These are phyloP conservation scores for Radiomyces spectabilis DNA, from an alignment of 192 early-diverging fungal genomes.

Conservation along the genomic window DNA sequence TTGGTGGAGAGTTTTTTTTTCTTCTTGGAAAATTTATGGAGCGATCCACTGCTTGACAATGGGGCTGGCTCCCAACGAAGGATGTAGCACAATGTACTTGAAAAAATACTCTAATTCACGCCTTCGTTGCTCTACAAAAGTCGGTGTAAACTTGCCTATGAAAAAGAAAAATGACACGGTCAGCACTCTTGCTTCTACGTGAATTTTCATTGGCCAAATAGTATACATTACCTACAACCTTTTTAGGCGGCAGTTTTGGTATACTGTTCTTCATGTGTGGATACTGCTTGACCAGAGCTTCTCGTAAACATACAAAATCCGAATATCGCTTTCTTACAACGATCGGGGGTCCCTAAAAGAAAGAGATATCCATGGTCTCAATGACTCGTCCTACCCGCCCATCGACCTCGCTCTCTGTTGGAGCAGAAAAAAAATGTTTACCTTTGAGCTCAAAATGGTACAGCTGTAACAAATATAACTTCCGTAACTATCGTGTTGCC, in stretches of 20 bases:
- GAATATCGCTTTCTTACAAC: conserved; percentile 38
- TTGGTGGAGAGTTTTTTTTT: no score
- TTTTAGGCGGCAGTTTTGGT: conserved; percentile 44
- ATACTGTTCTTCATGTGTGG: conserved; percentile 30
- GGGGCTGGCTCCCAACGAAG: conserved; percentile 31
- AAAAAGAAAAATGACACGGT: no score
- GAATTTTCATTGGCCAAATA: not conserved
- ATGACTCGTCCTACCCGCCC: not conserved
- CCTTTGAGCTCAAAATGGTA: conserved; percentile 30
- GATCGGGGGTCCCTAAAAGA: conserved; percentile 23
- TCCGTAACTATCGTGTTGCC: conserved; percentile 28
- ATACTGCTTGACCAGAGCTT: conserved; percentile 25
- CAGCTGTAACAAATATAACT: conserved; percentile 38
- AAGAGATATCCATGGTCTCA: not conserved
- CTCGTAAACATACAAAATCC: conserved; percentile 38
- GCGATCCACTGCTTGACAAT: conserved; percentile 43
- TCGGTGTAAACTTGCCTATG: conserved; percentile 33
- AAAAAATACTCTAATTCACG: conserved; percentile 47
- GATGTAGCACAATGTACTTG: conserved; percentile 43
- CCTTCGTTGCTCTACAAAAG: conserved; percentile 41
- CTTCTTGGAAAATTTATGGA: no score
- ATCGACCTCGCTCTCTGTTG: not conserved
- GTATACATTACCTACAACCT: conserved; percentile 27
- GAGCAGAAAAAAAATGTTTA: not conserved
- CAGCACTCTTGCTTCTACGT: no score